Evolutionary conservation across 108 stramenopile genomes (phyloP).

Genomic region (Cyclotella baltica): DNA sequence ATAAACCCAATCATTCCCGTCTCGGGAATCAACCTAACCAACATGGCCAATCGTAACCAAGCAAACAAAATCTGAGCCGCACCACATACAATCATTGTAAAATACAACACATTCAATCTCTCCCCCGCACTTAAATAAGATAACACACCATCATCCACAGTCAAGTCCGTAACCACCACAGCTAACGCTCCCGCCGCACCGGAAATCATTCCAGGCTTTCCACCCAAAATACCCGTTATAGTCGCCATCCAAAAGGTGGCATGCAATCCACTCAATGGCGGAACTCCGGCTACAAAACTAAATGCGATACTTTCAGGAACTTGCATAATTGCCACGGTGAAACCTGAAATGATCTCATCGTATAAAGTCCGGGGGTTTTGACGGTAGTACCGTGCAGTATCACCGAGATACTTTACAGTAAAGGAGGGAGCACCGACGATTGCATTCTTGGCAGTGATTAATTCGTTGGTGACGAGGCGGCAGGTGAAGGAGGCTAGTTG

Average conservation of each 20-base stretch:
- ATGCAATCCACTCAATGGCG: constrained; percentile 61
- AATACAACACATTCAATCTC: constrained; percentile 59
- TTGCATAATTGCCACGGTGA: constrained; percentile 72
- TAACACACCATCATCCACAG: constrained; percentile 57
- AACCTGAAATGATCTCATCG: constrained; percentile 55
- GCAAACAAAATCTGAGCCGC: constrained; percentile 59
- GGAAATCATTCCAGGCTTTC: constrained; percentile 71
- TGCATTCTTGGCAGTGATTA: neutral
- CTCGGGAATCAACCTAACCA: constrained; percentile 68
- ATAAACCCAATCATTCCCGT: constrained; percentile 69
- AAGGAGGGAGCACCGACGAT: neutral
- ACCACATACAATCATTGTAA: constrained; percentile 65
- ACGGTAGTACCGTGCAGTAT: neutral
- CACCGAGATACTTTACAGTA: neutral
- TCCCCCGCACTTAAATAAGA: constrained; percentile 40
- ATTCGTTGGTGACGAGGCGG: constrained; percentile 28
- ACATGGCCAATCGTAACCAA: constrained; percentile 52
- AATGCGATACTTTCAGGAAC: constrained; percentile 73
- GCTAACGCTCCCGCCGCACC: constrained; percentile 72
- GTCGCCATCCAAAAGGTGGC: constrained; percentile 67
- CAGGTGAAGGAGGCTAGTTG: constrained; percentile 32
- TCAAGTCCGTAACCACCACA: constrained; percentile 62
- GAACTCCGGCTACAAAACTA: constrained; percentile 68
- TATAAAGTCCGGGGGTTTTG: constrained; percentile 44
- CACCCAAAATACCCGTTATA: constrained; percentile 62